Evolutionary conservation across 257 asterid species (phyloP), one percentile per base, ranked within the genome.

Genomic region (Salvia splendens): DNA sequence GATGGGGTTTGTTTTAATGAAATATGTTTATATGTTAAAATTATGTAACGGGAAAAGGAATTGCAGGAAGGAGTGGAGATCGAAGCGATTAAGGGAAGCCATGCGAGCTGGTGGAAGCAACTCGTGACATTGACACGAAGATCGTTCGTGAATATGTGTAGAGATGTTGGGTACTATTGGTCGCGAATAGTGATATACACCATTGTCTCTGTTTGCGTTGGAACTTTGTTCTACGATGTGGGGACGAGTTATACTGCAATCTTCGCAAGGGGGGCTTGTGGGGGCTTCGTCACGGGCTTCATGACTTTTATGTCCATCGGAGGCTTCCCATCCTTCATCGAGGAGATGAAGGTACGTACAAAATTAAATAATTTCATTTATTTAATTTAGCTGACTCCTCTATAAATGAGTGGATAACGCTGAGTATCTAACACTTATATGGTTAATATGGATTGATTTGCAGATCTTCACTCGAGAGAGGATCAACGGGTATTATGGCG

Each of bases 241-340:
- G 99, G 99, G 3, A 90, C 95, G 1, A 83, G 88, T 62, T 86
- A 94, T 54, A 78, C 95, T 5, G 91, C 99, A 5, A 94, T 94
- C 75, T 81, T 86, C 57, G 99, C 95, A 35, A 66, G 99, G 16
- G 99, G 97, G 73, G 99, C 99, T 33, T 94, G 99, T 46, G 97
- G 95, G 20, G 99, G 99, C 40, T 94, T 94, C 16, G 86, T 94
- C 1, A 84, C 95, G 0, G 99, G 99, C 36, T 94, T 86, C 47
- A 94, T 94, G 99, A 88, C 99, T 46, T 94, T 94, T 85, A 94
- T 94, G 99, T 94, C 99, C 32, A 94, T 94, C 9, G 99, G 97
- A n/a, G 99, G 99, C 30, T 94, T 94, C 65, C 99, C 99, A 24
- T 94, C 97, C 14, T 93, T 94, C 79, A 81, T 94, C 4, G 99